These are phyloP conservation scores for Pyropia haitanensis DNA, from an alignment of 23 red algal species.

Conservation along the genomic window DNA sequence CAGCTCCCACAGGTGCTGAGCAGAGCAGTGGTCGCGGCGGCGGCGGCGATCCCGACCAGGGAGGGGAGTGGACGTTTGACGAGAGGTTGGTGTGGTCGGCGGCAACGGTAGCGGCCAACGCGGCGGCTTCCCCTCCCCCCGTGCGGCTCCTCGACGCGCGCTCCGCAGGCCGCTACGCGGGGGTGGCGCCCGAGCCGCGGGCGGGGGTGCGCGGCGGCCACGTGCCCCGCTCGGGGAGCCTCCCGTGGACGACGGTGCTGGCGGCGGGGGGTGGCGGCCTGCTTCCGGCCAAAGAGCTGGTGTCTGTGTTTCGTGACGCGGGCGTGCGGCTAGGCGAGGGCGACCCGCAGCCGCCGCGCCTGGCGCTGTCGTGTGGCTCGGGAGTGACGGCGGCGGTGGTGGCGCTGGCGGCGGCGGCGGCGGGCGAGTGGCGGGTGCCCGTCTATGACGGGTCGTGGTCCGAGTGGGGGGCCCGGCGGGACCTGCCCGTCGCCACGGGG, in stretches of 20 bases:
- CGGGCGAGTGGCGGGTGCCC: constrained; percentile 25
- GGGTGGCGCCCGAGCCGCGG: constrained; percentile 62
- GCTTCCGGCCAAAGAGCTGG: constrained; percentile 21
- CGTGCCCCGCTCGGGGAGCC: constrained; percentile 39
- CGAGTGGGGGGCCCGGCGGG: constrained; percentile 37
- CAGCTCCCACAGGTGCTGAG: no score
- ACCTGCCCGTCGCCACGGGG: constrained; percentile 33
- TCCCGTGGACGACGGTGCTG: constrained; percentile 31
- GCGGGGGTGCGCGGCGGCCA: constrained; percentile 61
- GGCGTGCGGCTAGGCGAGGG: background rate
- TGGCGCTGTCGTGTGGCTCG: constrained; percentile 62
- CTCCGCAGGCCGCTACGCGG: constrained; percentile 56
- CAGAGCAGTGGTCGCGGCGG: background rate
- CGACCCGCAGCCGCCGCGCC: background rate
- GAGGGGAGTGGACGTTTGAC: constrained; percentile 6
- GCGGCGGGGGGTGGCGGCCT: constrained; percentile 5
- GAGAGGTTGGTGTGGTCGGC: constrained; percentile 25
- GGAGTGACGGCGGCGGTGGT: constrained; percentile 81
- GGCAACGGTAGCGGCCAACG: constrained; percentile 22
- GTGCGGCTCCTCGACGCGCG: constrained; percentile 76
- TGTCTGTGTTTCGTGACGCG: constrained; percentile 12
- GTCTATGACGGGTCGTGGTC: constrained; percentile 89
- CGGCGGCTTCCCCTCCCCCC: background rate
- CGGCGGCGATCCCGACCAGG: background rate
- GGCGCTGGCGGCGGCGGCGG: constrained; percentile 55